phyloP scores from a whole-genome alignment of 495 filamentous ascomycete species.

The Venustampulla echinocandica region DNA sequence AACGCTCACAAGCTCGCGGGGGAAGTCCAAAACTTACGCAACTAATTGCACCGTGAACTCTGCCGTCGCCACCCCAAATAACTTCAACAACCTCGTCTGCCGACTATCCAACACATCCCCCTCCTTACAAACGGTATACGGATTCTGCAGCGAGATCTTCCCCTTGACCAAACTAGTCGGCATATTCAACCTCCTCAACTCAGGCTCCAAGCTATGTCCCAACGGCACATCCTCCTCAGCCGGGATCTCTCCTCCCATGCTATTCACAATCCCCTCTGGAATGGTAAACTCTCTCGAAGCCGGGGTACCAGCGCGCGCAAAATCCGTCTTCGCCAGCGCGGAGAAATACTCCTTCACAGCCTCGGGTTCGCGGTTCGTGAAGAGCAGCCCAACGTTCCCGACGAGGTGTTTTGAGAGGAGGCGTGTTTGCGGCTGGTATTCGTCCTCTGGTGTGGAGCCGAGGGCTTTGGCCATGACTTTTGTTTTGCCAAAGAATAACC shows the following conservation, averaged over 20 bases:
- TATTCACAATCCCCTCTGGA: conserved; percentile 68
- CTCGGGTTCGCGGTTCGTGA: conserved; percentile 62
- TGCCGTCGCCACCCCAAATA: conserved; percentile 79
- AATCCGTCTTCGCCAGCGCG: conserved; percentile 62
- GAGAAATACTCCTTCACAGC: conserved; percentile 61
- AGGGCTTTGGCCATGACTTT: conserved; percentile 96
- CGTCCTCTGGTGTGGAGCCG: conserved; percentile 61
- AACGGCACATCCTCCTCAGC: conserved; percentile 75
- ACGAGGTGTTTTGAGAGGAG: conserved; percentile 59
- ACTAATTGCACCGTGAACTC: conserved; percentile 77
- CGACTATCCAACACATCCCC: conserved; percentile 76
- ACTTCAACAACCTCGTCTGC: conserved; percentile 87
- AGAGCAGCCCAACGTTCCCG: conserved; percentile 83
- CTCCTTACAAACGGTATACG: conserved; percentile 70
- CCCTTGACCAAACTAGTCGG: conserved; percentile 83
- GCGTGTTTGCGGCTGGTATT: conserved; percentile 65
- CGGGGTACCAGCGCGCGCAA: conserved; percentile 74
- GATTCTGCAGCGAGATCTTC: conserved; percentile 70
- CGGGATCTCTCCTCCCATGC: conserved; percentile 68
- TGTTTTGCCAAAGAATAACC: conserved; percentile 96
- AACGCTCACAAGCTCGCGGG: background rate
- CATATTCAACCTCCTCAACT: conserved; percentile 75
- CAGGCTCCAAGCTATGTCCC: conserved; percentile 79
- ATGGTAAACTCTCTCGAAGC: conserved; percentile 67
- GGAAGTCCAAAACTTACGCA: conserved; percentile 40